Evolutionary conservation across 805 yeast genomes (phyloP), one percentile per base, ranked within the genome.

Genomic region (Sungouiozyma ichnusensis): DNA sequence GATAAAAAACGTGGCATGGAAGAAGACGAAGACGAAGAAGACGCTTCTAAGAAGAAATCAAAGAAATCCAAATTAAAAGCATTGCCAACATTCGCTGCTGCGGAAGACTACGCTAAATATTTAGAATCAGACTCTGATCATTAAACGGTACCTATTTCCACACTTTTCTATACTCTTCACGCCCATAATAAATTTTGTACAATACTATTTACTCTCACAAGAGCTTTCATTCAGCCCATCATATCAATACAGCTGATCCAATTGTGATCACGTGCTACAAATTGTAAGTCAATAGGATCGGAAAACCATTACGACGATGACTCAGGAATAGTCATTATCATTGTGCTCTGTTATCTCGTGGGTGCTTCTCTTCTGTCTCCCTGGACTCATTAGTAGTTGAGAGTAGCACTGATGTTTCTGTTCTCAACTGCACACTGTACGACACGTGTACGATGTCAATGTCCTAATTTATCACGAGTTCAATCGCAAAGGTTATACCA

Each of bases 1-100:
- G 62, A 53, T 14, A 60, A 48, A 7, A 57, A 49, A 3, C 54
- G 44, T 17, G 58, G 47, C 4, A 57, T 37, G 20, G 38, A 32
- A 17, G 27, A 19, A 17, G 44, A 43, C 11, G 45, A 42, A 7
- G 46, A 43, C 6, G 45, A 36, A 33, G 45, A 42, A 18, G 45
- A 47, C 33, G 54, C 46, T 6, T 54, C 45, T 7, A 50, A 42
- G 4, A 54, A 53, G 2, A 55, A 47, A 37, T 60, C 55, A 19
- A 66, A 42, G 58, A 50, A 33, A 52, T 47, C 35, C 53, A 51
- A 27, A 58, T 65, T 83, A 54, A 79, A 74, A 55, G 76, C 72
- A 37, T 67, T 88, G 46, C 97, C 97, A 17, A 70, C 78, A 16
- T 88, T 86, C 66, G 97, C 95, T 1, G 79, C 87, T 37, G 94